phyloP scores from a whole-genome alignment of 2,329 filamentous ascomycete species.

The Cyclaneusma minus region DNA sequence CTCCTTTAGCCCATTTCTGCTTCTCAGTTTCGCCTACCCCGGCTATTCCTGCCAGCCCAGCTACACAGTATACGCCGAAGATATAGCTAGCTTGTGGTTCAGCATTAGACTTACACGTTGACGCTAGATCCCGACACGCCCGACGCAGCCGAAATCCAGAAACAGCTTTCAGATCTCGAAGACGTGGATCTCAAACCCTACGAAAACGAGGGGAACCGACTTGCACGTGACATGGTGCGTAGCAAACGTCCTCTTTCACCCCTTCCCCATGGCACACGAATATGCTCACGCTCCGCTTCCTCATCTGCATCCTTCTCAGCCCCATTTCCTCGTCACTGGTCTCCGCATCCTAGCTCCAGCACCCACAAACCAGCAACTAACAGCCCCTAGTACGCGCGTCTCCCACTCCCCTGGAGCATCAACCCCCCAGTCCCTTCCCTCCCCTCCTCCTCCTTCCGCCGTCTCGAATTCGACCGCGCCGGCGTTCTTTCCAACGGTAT shows the following conservation, averaged over 20 bases:
- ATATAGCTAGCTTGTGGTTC: constrained; percentile 1
- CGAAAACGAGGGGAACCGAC: constrained; percentile 20
- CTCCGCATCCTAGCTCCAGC: too few species aligned
- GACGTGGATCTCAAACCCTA: constrained; percentile 21
- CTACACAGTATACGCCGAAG: too few species aligned
- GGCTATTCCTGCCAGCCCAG: too few species aligned
- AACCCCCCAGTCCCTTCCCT: constrained; percentile 16
- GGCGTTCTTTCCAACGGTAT: constrained; percentile 13
- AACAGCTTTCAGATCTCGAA: constrained; percentile 21
- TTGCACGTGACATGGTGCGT: constrained; percentile 20
- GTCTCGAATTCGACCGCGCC: constrained; percentile 21
- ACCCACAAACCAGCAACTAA: too few species aligned
- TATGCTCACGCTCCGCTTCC: too few species aligned
- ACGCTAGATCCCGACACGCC: constrained; percentile 20
- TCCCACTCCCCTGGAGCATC: constrained; percentile 28
- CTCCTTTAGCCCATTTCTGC: constrained; percentile 4
- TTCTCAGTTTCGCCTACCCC: too few species aligned
- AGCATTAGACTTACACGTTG: constrained; percentile 2
- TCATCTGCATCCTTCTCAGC: too few species aligned
- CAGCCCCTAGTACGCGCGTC: constrained; percentile 26
- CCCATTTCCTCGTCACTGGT: too few species aligned
- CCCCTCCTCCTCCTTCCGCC: constrained; percentile 16
- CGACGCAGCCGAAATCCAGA: constrained; percentile 21
- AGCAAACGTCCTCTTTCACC: too few species aligned
- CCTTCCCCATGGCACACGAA: too few species aligned